Percentiles rank a stretch among this genome's conserved stretches.
Conservation (phyloP, 2,329 filamentous ascomycete species). For the Beauveria sp. region DNA sequence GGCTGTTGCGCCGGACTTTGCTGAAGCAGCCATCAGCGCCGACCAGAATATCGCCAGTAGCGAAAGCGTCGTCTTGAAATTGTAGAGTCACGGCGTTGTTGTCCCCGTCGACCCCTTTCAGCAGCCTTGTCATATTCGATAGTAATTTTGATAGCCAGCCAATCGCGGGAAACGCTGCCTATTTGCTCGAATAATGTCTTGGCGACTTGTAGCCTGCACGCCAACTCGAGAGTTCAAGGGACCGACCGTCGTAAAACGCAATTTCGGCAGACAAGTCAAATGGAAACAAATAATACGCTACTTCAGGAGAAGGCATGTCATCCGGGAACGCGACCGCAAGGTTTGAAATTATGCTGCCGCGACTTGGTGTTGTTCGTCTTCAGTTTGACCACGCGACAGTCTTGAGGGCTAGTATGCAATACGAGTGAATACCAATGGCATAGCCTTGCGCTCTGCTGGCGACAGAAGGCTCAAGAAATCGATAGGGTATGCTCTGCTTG, state of each 20-base stretch:
- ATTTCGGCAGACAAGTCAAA: conserved; percentile 19
- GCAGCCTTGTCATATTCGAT: conserved; percentile 33
- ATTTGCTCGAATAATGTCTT: conserved; percentile 23
- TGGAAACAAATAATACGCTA: conserved; percentile 18
- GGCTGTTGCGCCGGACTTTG: conserved; percentile 24
- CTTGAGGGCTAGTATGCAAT: neutral
- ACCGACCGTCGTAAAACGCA: conserved; percentile 3
- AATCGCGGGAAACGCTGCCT: conserved; percentile 17
- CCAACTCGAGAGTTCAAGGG: conserved; percentile 5
- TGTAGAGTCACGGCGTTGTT: conserved; percentile 27
- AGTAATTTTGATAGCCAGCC: conserved; percentile 19
- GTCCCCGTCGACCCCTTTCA: conserved; percentile 24
- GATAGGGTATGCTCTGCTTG: conserved; percentile 24
- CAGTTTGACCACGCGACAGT: no score
- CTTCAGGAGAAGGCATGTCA: conserved; percentile 13
- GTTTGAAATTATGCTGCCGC: conserved; percentile 12
- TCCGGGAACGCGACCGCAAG: conserved; percentile 12
- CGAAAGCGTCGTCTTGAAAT: conserved; percentile 36
- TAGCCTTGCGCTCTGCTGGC: conserved; percentile 20
- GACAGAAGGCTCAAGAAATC: conserved; percentile 29
- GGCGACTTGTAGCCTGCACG: conserved; percentile 19
- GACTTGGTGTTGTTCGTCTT: no score
- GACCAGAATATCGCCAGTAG: conserved; percentile 36
- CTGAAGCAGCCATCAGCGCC: conserved; percentile 39
- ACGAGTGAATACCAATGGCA: conserved; percentile 24